These are phyloP conservation scores for Dichotomopilus funicola DNA, from an alignment of 2,329 filamentous ascomycete genomes.

Conservation along the genomic window DNA sequence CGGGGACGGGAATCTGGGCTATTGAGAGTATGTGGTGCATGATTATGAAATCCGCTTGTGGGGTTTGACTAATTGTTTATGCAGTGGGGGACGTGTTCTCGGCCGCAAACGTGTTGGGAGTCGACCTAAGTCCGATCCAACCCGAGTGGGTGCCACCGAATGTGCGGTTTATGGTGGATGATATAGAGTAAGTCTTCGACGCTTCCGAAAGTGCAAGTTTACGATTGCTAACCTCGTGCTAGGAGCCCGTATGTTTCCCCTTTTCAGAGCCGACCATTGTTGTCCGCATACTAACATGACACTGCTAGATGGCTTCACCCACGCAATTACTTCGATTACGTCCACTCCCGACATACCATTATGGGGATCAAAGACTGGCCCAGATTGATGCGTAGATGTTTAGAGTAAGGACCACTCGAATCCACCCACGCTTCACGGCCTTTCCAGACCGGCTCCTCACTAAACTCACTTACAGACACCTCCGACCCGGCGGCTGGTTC, in stretches of 20 bases:
- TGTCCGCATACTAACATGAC: neutral
- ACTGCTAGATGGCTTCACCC: conserved; percentile 38
- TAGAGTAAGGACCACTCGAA: conserved; percentile 32
- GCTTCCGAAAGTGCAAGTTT: conserved; percentile 34
- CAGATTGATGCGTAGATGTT: conserved; percentile 38
- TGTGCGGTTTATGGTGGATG: conserved; percentile 55
- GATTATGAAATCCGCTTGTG: neutral
- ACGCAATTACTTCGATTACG: conserved; percentile 50
- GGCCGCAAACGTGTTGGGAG: conserved; percentile 35
- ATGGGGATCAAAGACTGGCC: conserved; percentile 52
- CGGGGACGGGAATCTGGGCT: conserved; percentile 54
- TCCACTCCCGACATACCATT: conserved; percentile 38
- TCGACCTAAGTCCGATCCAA: conserved; percentile 42
- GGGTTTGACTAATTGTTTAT: neutral
- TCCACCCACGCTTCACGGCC: conserved; percentile 14
- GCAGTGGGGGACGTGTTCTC: conserved; percentile 38
- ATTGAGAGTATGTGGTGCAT: conserved; percentile 38
- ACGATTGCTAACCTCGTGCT: conserved; percentile 5
- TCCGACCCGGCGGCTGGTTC: conserved; percentile 45
- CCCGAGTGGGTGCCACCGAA: conserved; percentile 51
- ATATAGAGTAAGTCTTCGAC: conserved; percentile 39
- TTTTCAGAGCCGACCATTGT: neutral
- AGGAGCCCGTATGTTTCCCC: conserved; percentile 21
- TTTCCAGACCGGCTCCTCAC: neutral
- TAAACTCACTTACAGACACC: conserved; percentile 28